Base-by-base conservation (phyloP, 192 early-diverging fungal species). In the Funneliformis geosporum region DNA sequence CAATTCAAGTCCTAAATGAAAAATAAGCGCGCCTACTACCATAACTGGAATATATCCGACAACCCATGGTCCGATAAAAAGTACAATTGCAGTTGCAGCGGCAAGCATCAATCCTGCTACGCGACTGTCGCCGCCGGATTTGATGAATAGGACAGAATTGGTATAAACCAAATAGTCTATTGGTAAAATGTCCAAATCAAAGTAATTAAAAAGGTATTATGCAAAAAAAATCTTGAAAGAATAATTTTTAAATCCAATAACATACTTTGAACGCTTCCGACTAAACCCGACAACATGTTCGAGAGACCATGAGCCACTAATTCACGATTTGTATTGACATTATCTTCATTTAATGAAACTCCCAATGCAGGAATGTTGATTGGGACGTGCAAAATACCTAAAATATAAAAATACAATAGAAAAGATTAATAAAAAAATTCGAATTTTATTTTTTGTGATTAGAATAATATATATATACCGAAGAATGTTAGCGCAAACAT, bases 361-460 rank as follows among this genome's bases (percentile, higher is more conserved):
- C 95, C 94, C 67, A 97, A 86, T 14, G 96, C 96, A 7, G 96
- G 97, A 0, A 98, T 93, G 80, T 98, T 99, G 81, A 99, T 98
- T 5, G 98, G 97, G 7, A 99, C 98, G 84, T 99, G 97, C 33
- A 99, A 84, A 67, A 99, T 91, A 67, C 95, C 85, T 86, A 70
- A 28, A 28, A 66, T 21, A n/a, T 60, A 6, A 2, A n/a, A 69
- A 69, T 33, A 33, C 33, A 33, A 33, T 33, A 33, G 33, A 33
- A 33, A 33, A 33, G 33, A 33, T 33, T 2, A 33, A 33, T 33
- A 33, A 33, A n/a, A n/a, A 33, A 33, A 33, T 33, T 33, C 33
- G 33, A 33, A 33, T 33, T 33, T 33, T 33, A 2, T 33, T 33
- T 33, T 33, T 33, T 33, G 33, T 33, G 33, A 33, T 33, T 33